Base-by-base conservation (phyloP, 352 stramenopile species). In the Phytophthora pinifolia region DNA sequence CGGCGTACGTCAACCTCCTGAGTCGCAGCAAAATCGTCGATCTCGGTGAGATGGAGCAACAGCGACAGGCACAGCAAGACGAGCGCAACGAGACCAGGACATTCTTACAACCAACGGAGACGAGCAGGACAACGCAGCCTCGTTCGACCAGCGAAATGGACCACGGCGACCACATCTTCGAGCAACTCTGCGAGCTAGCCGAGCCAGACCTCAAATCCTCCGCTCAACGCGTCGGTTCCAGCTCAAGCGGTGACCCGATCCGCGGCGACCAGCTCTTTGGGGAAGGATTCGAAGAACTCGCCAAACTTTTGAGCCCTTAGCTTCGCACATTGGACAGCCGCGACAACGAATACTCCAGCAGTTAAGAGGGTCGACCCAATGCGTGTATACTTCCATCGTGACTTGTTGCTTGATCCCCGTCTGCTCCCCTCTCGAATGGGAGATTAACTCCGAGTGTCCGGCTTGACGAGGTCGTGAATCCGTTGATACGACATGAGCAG, bases 401-500 rank as follows among this genome's bases (percentile, higher is more conserved):
- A 20, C 15, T 42, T 15, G 18, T 12, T 30, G 30, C 18, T 62
- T 54, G 36, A 33, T 31, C 22, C 20, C 46, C 29, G 17, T 45
- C 27, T 20, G 18, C 34, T 38, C 35, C 9, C 30, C 15, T 42
- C 25, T 6, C 43, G 15, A 27, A 25, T 14, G 14, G n/a, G 3
- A 32, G 18, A 45, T 59, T 61, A 74, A 17, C 58, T 54, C n/a
- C 70, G 70, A 20, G 65, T 45, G 20, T 89, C 76, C 0, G 79
- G 79, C 30, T 87, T 70, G 22, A 94, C 79, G 45, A 90, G 78
- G 55, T 75, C 76, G 59, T 91, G 82, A 33, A 95, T 89, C 12
- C 83, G 81, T 54, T 92, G 72, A 45, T 91, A 95, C 15, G 76
- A 92, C 79, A 92, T 92, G 35, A 91, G 49, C 33, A 94, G 49